Percentiles rank a stretch among this genome's conserved stretches.
These are phyloP conservation scores for Neurospora terricola DNA, from an alignment of 495 filamentous ascomycete species.

Conservation along the genomic window DNA sequence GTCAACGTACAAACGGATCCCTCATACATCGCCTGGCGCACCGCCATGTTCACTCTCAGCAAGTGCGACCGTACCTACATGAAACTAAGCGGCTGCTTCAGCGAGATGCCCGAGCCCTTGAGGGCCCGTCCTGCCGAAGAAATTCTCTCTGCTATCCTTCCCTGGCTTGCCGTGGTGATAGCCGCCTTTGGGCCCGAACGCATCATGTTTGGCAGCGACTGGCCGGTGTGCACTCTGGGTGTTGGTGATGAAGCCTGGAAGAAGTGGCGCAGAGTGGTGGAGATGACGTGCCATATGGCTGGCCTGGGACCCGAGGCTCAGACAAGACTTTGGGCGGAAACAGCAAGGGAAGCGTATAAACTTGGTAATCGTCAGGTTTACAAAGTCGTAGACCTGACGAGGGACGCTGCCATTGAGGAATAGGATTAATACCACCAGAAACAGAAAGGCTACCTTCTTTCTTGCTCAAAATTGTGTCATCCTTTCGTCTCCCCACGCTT, in stretches of 20 bases:
- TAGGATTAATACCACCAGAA: neutral
- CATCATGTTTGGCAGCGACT: constrained; percentile 83
- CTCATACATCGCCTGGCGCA: constrained; percentile 47
- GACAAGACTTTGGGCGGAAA: constrained; percentile 56
- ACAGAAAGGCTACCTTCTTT: neutral
- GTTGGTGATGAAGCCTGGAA: constrained; percentile 46
- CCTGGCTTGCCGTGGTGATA: constrained; percentile 59
- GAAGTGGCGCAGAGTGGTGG: constrained; percentile 50
- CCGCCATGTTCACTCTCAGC: constrained; percentile 48
- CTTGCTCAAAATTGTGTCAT: neutral
- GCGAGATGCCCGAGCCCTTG: constrained; percentile 50
- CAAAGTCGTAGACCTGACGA: neutral
- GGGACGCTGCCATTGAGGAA: neutral
- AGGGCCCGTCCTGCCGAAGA: constrained; percentile 30
- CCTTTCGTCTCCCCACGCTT: neutral
- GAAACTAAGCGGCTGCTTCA: constrained; percentile 80
- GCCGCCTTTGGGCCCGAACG: constrained; percentile 57
- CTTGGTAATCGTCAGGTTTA: constrained; percentile 22
- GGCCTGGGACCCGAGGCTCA: constrained; percentile 47
- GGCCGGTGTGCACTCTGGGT: constrained; percentile 73
- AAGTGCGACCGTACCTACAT: constrained; percentile 57
- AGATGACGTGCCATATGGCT: constrained; percentile 48
- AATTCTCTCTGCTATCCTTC: constrained; percentile 38
- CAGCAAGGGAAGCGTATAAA: constrained; percentile 56
- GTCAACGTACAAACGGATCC: constrained; percentile 38